Base-by-base conservation (phyloP, 352 stramenopile genomes). In the Pythium brachiatum region DNA sequence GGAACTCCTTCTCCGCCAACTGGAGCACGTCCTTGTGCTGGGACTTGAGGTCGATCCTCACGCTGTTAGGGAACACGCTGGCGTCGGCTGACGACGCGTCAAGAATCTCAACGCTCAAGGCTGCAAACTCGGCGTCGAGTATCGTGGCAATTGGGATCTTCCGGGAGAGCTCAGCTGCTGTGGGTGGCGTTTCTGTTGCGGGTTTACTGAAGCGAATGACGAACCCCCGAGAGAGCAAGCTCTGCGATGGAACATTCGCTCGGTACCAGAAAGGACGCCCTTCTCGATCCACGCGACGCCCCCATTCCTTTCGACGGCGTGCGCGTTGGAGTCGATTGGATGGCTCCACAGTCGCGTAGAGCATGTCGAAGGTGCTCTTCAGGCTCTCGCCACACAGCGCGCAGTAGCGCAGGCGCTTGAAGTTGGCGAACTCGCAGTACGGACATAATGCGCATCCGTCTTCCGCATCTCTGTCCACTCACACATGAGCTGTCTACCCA, bases 351-450 rank as follows among this genome's bases (percentile, higher is more conserved):
- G 58, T 48, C 8, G 53, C 41, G 23, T 67, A 72, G 8, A 72
- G 59, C 15, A 67, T 51, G 23, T 72, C 58, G n/a, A 72, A 63
- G 15, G 64, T 63, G n/a, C 44, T 47, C 53, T 63, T 59, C 15
- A 70, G 43, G 0, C 52, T 20, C 20, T 66, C 57, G 15, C 76
- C 74, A 31, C 76, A 86, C 1, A 86, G 47, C 4, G 75, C 70
- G 38, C 76, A 86, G 60, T 75, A 73, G 12, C 62, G 62, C 25
- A 75, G 59, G n/a, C 69, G 61, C 56, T 78, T 76, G 34, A 72
- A 72, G 62, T 83, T 86, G 16, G 67, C 66, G 53, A 86, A 86
- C 3, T 64, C 66, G 53, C 74, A 86, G 23, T 72, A 55, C n/a
- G 51, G 26, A 54, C 76, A 83, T 18, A 48, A 60, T 27, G 70